Evolutionary conservation across 306 rosid species (phyloP), one percentile per base, ranked within the genome.

Genomic region (Canavalia ensiformis): DNA sequence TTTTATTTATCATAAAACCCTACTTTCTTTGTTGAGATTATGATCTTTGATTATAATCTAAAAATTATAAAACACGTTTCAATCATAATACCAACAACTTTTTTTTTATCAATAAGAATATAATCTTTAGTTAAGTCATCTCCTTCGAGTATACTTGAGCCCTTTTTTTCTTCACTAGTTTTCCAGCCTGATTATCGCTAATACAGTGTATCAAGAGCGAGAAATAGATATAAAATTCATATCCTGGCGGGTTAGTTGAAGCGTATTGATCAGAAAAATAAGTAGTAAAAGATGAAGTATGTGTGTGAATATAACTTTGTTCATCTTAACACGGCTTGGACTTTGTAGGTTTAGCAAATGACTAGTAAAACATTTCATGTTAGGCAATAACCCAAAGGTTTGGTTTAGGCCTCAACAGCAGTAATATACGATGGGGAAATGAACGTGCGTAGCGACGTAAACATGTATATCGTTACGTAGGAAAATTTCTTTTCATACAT

Each of bases 201-300:
- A 45, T 34, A 25, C 18, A 30, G 10, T 30, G 35, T 39, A 1
- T 64, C 50, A 9, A 39, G 63, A 55, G 31, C 58, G 78, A 37
- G 84, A 65, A 84, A 66, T 34, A 10, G 33, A 56, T 78, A 72
- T 55, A 72, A 78, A 78, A 83, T 4, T 8, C 41, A 8, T 78
- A 7, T 6, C 9, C 31, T 8, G 9, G 0, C 5, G 0, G 13
- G 76, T 56, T 84, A 84, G 87, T 72, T 73, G 67, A 73, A 78
- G 50, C n/a, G 58, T 70, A 70, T 71, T 63, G 10, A 44, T 83
- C 83, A 44, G 30, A 63, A 82, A 3, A 25, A 46, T 47, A 10
- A 41, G 68, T 6, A 10, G 70, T 5, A 66, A 18, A 2, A 25
- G 68, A 45, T 77, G 68, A 62, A 77, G 82, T 39, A 51, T 34